These are phyloP conservation scores for Candida sanyaensis DNA, from an alignment of 1,139 yeast genomes.

Conservation along the genomic window DNA sequence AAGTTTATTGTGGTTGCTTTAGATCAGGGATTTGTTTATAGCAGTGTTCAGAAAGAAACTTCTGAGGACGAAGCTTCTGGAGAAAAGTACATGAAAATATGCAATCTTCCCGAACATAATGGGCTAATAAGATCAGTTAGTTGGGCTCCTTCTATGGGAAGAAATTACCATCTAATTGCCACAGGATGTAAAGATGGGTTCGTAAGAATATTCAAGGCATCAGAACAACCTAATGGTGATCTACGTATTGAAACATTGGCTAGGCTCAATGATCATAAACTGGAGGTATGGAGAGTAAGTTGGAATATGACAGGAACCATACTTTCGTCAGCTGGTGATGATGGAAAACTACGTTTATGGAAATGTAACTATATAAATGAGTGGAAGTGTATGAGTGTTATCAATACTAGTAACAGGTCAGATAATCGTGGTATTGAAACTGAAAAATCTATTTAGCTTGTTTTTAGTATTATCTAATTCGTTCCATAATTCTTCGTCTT, in stretches of 20 bases:
- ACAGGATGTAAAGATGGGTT: slow-evolving; percentile 96
- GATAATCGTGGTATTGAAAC: slow-evolving; percentile 22
- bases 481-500: slow-evolving; percentile 42
- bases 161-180: slow-evolving; percentile 84
- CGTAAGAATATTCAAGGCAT: slow-evolving; percentile 79
- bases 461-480: slow-evolving; percentile 29
- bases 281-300: slow-evolving; percentile 94
- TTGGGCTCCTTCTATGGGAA: slow-evolving; percentile 98
- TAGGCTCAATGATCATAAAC: slow-evolving; percentile 66
- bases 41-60: slow-evolving; percentile 22
- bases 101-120: slow-evolving; percentile 69
- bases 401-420: slow-evolving; percentile 60
- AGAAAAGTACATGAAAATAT: slow-evolving; percentile 31
- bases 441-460: slow-evolving; percentile 17
- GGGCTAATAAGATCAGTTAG: slow-evolving; percentile 87
- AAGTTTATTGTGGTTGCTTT: slow-evolving; percentile 83
- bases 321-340: slow-evolving; percentile 92
- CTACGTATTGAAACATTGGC: slow-evolving; percentile 41
- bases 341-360: slow-evolving; percentile 90
- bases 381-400: slow-evolving; percentile 90
- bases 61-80: slow-evolving; percentile 15
- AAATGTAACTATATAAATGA: slow-evolving; percentile 82
- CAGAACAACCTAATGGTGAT: slow-evolving; percentile 38
- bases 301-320: slow-evolving; percentile 96
- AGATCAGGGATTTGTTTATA: slow-evolving; percentile 82